phyloP scores from a whole-genome alignment of 2,329 filamentous ascomycete genomes.

The Pestalotiopsis sp. region DNA sequence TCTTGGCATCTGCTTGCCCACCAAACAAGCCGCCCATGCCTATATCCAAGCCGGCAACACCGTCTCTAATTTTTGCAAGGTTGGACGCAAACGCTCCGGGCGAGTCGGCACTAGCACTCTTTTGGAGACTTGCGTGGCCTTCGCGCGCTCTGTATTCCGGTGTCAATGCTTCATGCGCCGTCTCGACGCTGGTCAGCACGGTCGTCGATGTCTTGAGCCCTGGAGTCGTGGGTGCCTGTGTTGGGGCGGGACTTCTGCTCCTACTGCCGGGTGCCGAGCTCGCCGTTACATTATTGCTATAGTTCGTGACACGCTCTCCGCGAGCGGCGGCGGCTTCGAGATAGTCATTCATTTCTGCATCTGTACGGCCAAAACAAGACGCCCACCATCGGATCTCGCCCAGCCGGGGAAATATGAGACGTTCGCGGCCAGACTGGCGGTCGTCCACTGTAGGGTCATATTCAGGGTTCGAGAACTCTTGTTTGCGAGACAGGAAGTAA shows the following conservation, averaged over 20 bases:
- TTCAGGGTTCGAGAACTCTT: conserved; percentile 80
- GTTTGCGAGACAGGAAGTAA: conserved; percentile 81
- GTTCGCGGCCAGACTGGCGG: conserved; percentile 75
- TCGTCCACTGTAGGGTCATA: conserved; percentile 80
- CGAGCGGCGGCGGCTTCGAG: conserved; percentile 53
- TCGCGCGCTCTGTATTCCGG: conserved; percentile 27
- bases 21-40: conserved; percentile 46
- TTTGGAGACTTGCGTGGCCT: conserved; percentile 38
- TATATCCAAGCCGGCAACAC: conserved; percentile 48
- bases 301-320: conserved; percentile 42
- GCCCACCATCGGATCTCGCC: conserved; percentile 92
- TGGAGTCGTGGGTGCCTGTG: conserved; percentile 29
- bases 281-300: conserved; percentile 25
- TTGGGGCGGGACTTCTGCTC: conserved; percentile 23
- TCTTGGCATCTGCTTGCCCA: not conserved
- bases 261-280: conserved; percentile 47
- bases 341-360: conserved; percentile 88
- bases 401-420: conserved; percentile 78
- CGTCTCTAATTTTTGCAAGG: conserved; percentile 43
- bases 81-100: conserved; percentile 45
- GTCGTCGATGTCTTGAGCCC: conserved; percentile 46
- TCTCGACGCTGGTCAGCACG: conserved; percentile 62
- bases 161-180: conserved; percentile 53
- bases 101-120: conserved; percentile 47
- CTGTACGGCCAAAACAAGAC: conserved; percentile 80